phyloP scores from a whole-genome alignment of 345 rosid genomes.

The Eutrema heterophyllum region DNA sequence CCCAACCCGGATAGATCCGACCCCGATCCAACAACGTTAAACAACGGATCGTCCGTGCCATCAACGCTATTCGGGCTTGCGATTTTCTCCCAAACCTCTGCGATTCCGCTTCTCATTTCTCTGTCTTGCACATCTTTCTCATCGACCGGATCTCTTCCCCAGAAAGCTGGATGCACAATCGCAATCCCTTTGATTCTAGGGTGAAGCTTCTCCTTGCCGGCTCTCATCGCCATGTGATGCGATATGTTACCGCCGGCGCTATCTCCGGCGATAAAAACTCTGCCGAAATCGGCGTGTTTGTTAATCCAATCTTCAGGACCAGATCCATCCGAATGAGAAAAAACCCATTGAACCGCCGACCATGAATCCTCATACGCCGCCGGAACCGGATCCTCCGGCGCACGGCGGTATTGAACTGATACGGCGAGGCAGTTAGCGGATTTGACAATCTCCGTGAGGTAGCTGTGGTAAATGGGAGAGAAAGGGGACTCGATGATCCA shows the following conservation, averaged over 20 bases:
- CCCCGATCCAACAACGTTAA: conserved; percentile 47
- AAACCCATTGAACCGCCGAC: conserved; percentile 49
- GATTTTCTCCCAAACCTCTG: conserved; percentile 43
- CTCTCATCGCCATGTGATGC: conserved; percentile 44
- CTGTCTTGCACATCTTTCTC: conserved; percentile 38
- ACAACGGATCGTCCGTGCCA: conserved; percentile 42
- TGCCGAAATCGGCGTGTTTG: conserved; percentile 29
- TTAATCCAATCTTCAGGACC: conserved; percentile 42
- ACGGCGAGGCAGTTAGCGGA: conserved; percentile 39
- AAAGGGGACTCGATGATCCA: conserved; percentile 45
- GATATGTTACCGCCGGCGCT: conserved; percentile 50
- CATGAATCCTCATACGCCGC: conserved; percentile 42
- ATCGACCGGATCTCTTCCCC: conserved; percentile 41
- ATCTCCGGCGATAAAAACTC: conserved; percentile 40
- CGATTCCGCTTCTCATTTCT: conserved; percentile 24
- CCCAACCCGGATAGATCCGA: conserved; percentile 39
- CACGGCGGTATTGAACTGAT: conserved; percentile 42
- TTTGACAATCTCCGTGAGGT: conserved; percentile 24
- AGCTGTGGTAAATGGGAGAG: conserved; percentile 29
- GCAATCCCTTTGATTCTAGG: conserved; percentile 34
- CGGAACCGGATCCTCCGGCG: conserved; percentile 47
- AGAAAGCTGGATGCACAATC: conserved; percentile 47
- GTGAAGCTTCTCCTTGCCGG: conserved; percentile 23
- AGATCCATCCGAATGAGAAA: conserved; percentile 16
- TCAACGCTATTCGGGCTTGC: conserved; percentile 33